These are phyloP conservation scores for Arachis stenosperma DNA, from an alignment of 306 rosid species.

Conservation along the genomic window DNA sequence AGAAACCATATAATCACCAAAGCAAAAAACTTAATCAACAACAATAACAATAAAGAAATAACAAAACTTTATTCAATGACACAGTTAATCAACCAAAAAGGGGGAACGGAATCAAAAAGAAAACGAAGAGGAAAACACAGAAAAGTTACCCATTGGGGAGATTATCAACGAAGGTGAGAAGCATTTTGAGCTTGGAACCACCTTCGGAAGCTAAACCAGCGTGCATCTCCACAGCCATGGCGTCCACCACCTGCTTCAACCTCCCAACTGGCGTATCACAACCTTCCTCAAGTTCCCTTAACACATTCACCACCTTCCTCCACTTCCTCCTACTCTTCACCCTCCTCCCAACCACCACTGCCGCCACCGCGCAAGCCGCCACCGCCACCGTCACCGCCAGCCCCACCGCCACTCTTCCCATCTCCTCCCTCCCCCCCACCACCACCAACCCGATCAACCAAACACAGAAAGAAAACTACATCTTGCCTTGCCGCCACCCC, in stretches of 20 bases:
- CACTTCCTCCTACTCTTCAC: constrained; percentile 78
- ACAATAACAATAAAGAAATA: no score
- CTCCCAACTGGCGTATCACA: constrained; percentile 71
- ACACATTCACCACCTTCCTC: constrained; percentile 66
- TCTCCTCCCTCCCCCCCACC: constrained; percentile 22
- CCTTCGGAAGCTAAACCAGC: constrained; percentile 97
- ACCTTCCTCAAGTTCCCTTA: constrained; percentile 72
- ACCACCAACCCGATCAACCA: constrained; percentile 46
- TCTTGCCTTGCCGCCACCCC: constrained; percentile 53
- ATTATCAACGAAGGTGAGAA: constrained; percentile 83
- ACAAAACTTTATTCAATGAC: constrained; percentile 26
- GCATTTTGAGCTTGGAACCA: constrained; percentile 97
- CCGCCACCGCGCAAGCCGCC: constrained; percentile 76
- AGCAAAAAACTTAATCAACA: background rate
- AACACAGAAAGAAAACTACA: constrained; percentile 31
- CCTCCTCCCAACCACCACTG: constrained; percentile 73
- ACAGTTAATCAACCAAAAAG: constrained; percentile 32
- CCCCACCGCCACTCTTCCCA: constrained; percentile 74
- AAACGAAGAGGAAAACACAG: background rate
- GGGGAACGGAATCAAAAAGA: background rate
- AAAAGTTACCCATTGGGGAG: constrained; percentile 83
- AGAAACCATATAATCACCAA: background rate
- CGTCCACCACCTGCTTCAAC: constrained; percentile 86
- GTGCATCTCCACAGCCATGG: constrained; percentile 99
- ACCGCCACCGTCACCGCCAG: constrained; percentile 74